Conservation (phyloP, 176 grass and related monocot species). For the Tillandsia fasciculata region DNA sequence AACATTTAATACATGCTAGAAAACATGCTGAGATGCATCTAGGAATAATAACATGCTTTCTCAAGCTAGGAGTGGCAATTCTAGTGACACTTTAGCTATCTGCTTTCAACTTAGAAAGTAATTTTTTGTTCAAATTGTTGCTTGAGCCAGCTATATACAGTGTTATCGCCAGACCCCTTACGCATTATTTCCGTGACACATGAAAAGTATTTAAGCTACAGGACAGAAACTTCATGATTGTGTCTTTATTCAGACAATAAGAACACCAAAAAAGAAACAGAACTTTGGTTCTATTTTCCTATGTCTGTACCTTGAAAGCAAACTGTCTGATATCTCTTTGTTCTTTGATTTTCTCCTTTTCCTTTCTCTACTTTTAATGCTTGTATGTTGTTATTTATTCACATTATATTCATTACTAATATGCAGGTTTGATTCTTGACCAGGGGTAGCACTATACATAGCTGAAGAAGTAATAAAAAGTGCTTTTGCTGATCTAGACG, state of each 20-base stretch:
- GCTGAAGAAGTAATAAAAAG: conserved; percentile 60
- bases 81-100: too few species aligned
- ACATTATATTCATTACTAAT: conserved; percentile 18
- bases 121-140: too few species aligned
- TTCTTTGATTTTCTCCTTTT: not conserved
- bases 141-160: too few species aligned
- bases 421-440: conserved; percentile 24
- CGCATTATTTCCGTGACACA: not conserved
- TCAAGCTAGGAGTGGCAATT: too few species aligned
- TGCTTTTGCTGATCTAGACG: conserved; percentile 63
- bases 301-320: not conserved
- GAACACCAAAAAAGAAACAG: too few species aligned
- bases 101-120: too few species aligned
- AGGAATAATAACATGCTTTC: too few species aligned
- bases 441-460: conserved; percentile 71
- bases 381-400: conserved; percentile 12
- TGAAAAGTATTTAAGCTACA: not conserved
- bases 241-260: not conserved
- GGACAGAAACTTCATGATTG: not conserved
- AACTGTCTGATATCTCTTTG: not conserved
- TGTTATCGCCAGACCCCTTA: too few species aligned
- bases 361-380: not conserved
- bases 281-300: too few species aligned
- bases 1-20: too few species aligned
- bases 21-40: too few species aligned